Base-by-base conservation (phyloP, 2,329 filamentous ascomycete species). In the Monilinia laxa region DNA sequence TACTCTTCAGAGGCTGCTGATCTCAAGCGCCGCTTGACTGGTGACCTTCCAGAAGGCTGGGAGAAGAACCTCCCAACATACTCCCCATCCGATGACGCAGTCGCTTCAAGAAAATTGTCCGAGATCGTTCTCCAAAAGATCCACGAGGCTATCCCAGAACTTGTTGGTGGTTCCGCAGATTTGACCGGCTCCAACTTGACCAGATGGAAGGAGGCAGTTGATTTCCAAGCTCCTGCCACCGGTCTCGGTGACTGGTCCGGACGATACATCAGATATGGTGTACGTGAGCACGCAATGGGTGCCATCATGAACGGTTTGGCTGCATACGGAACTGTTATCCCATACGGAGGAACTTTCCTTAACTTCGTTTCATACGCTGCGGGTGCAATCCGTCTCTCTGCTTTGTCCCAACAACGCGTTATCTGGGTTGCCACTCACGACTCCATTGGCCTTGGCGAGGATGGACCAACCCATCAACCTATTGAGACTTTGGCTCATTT, bases 301-400 rank as follows among this genome's bases (percentile, higher is more conserved):
- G 91, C 91, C 76, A 92, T 96, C 81, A 90, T 96, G 83, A 97
- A 97, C 85, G 95, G 95, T 83, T 85, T 99, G 68, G 88, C 93
- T 71, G 95, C 93, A 71, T 99, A 98, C 81, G 95, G 95, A 75
- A 96, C 93, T 77, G 84, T 97, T 77, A 90, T 99, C 78, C 95
- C 95, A 74, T 96, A 93, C 74, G 88, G 88, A 73, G 95, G 95
- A 82, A 98, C 95, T 76, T 99, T 99, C 89, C 85, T 99, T 75
- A 99, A 98, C 90, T 99, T 99, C 81, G 93, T 98, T 74, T 98
- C 94, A 35, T 99, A 99, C 80, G 94, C 92, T 74, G 93, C 95
- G 72, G 95, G 95, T 81, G 90, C 95, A 76, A 90, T 98, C 78
- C 94, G 95, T 82, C 88, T 99, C 69, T 97, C 93, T 49, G 89